These are phyloP conservation scores for Ogataea angusta DNA, from an alignment of 805 yeast genomes.

Conservation along the genomic window DNA sequence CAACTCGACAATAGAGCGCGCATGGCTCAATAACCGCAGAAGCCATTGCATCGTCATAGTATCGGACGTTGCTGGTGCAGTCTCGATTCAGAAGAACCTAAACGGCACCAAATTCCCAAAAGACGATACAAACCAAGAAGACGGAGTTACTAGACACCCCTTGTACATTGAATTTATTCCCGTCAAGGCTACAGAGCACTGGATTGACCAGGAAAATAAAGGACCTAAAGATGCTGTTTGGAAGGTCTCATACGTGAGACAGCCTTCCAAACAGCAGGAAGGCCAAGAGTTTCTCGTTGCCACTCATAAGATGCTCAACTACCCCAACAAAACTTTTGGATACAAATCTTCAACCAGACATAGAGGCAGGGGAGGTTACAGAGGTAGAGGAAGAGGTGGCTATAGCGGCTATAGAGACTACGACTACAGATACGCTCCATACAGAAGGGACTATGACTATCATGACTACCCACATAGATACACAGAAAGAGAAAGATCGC, in stretches of 20 bases:
- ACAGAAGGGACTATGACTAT: constrained; percentile 6
- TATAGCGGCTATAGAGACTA: constrained; percentile 5
- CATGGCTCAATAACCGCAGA: constrained; percentile 41
- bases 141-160: constrained; percentile 23
- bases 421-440: constrained; percentile 9
- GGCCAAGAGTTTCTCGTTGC: constrained; percentile 30
- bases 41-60: constrained; percentile 43
- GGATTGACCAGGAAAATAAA: constrained; percentile 45
- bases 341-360: constrained; percentile 29
- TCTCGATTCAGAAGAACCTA: constrained; percentile 32
- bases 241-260: constrained; percentile 37
- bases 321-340: constrained; percentile 33
- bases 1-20: constrained; percentile 36
- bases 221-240: constrained; percentile 45
- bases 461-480: constrained; percentile 10
- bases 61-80: constrained; percentile 40
- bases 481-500: constrained; percentile 12
- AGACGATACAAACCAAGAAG: constrained; percentile 14
- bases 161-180: constrained; percentile 43
- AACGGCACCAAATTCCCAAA: constrained; percentile 37
- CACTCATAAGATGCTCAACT: constrained; percentile 33
- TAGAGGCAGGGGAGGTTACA: constrained; percentile 12
- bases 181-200: constrained; percentile 41
- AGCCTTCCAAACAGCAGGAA: constrained; percentile 31
- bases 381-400: constrained; percentile 2